A percentile compares a stretch with the other conserved stretches of the same genome.
phyloP scores from a whole-genome alignment of 2,329 filamentous ascomycete genomes.

The Venturia aucupariae region DNA sequence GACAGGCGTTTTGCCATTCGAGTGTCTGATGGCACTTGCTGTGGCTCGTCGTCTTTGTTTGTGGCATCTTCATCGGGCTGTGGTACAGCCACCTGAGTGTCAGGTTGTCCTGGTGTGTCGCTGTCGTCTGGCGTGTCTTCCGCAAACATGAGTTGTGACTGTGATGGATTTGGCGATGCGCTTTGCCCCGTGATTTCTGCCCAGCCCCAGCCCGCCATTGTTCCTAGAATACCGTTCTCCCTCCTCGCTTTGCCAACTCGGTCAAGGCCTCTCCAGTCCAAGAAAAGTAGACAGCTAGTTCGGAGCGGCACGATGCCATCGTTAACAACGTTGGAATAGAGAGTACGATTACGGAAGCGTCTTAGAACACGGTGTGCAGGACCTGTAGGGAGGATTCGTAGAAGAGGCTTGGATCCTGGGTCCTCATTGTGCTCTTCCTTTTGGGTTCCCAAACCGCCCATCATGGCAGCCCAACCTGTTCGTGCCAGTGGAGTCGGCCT shows the following conservation, averaged over 20 bases:
- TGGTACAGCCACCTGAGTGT: slow-evolving; percentile 45
- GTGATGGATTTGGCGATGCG: slow-evolving; percentile 48
- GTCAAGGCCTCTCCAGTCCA: slow-evolving; percentile 91
- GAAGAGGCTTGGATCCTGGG: slow-evolving; percentile 76
- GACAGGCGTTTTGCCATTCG: slow-evolving; percentile 22
- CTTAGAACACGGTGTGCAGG: slow-evolving; percentile 80
- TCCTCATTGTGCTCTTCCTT: slow-evolving; percentile 51
- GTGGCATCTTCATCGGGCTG: slow-evolving; percentile 59
- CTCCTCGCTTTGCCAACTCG: slow-evolving; percentile 89
- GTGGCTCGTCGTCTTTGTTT: slow-evolving; percentile 54
- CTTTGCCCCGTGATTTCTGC: slow-evolving; percentile 73
- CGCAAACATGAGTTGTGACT: slow-evolving; percentile 17
- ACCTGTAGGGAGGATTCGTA: slow-evolving; percentile 82
- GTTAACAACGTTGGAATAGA: slow-evolving; percentile 96
- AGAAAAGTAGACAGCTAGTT: slow-evolving; percentile 90
- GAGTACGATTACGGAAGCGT: slow-evolving; percentile 80
- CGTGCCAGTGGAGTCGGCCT: slow-evolving; percentile 74
- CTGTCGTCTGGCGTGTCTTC: slow-evolving; percentile 17
- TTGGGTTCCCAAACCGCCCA: slow-evolving; percentile 60
- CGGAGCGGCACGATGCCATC: slow-evolving; percentile 92
- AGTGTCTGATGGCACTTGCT: slow-evolving; percentile 15
- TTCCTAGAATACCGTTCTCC: slow-evolving; percentile 86
- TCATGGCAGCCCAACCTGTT: slow-evolving; percentile 81
- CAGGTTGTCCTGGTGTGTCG: slow-evolving; percentile 17
- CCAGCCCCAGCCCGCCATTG: slow-evolving; percentile 89